Conservation (phyloP, 1,284 basidiomycete species). For the Sporisorium reilianum region DNA sequence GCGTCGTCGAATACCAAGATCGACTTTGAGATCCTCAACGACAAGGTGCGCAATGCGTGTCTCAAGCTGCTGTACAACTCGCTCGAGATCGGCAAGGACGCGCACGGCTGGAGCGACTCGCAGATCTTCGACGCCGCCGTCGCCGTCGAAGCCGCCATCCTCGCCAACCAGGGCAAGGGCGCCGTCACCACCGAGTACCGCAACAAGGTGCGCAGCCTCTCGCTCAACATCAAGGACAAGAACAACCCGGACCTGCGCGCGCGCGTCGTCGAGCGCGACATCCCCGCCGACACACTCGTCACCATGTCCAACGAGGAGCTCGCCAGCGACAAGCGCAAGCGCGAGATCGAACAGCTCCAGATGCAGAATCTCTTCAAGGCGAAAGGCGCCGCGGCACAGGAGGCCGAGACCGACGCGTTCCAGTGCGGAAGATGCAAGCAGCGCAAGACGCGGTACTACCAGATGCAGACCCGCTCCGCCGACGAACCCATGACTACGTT, state of each 20-base stretch:
- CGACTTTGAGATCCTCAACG: slow-evolving; percentile 69
- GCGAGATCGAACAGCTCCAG: slow-evolving; percentile 78
- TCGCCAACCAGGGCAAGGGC: slow-evolving; percentile 57
- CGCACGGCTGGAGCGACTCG: slow-evolving; percentile 42
- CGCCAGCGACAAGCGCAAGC: slow-evolving; percentile 89
- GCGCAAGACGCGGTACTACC: slow-evolving; percentile 66
- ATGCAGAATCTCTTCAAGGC: slow-evolving; percentile 85
- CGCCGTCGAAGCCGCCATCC: slow-evolving; percentile 71
- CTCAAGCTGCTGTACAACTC: slow-evolving; percentile 91
- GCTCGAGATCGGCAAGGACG: slow-evolving; percentile 72
- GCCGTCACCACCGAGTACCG: slow-evolving; percentile 73
- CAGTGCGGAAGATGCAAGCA: slow-evolving; percentile 86
- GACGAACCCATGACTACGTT: slow-evolving; percentile 69
- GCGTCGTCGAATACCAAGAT: slow-evolving; percentile 45
- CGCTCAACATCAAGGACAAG: slow-evolving; percentile 94
- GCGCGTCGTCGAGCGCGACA: slow-evolving; percentile 83
- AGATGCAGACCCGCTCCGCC: slow-evolving; percentile 68
- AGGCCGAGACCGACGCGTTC: slow-evolving; percentile 97
- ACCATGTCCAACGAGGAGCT: slow-evolving; percentile 91
- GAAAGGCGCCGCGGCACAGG: slow-evolving; percentile 82
- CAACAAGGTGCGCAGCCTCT: slow-evolving; percentile 87
- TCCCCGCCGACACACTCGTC: slow-evolving; percentile 79
- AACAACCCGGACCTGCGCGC: slow-evolving; percentile 88
- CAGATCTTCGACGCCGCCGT: slow-evolving; percentile 71
- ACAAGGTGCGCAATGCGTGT: slow-evolving; percentile 84